Percentiles rank a stretch among this genome's conserved stretches.
Evolutionary conservation across 768 basidiomycete species (phyloP).

Genomic region (Termitomyces eurrhizus): DNA sequence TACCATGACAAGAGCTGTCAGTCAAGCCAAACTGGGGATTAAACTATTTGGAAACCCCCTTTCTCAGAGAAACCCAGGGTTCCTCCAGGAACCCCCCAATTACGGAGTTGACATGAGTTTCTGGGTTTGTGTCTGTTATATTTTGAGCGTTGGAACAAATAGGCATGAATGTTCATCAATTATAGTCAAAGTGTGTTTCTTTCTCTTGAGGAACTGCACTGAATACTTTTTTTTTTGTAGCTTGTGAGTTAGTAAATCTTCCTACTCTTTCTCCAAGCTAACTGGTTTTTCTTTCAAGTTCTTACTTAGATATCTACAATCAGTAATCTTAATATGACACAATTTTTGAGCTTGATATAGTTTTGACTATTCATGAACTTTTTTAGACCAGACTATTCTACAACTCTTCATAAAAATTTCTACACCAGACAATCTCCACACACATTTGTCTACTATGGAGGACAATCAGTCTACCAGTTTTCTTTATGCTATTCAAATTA

Average conservation of each 20-base stretch:
- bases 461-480: too few species aligned
- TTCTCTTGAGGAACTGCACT: neutral
- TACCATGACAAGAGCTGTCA: too few species aligned
- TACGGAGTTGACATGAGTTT: neutral
- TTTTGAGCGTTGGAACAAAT: neutral
- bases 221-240: neutral
- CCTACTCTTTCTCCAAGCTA: neutral
- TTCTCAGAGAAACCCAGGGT: too few species aligned
- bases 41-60: too few species aligned
- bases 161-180: too few species aligned
- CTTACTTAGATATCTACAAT: neutral
- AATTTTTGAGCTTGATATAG: neutral
- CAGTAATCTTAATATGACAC: neutral
- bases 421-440: too few species aligned
- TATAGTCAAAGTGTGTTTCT: too few species aligned
- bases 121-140: neutral
- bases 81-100: neutral
- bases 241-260: neutral
- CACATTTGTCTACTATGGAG: constrained; percentile 16
- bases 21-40: too few species aligned
- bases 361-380: constrained; percentile 21
- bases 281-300: neutral
- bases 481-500: constrained; percentile 4
- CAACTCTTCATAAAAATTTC: too few species aligned
- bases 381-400: constrained; percentile 16